Percentiles rank a stretch among this genome's conserved stretches.
These are phyloP conservation scores for Suillus alpinus DNA, from an alignment of 768 basidiomycete genomes.

Conservation along the genomic window DNA sequence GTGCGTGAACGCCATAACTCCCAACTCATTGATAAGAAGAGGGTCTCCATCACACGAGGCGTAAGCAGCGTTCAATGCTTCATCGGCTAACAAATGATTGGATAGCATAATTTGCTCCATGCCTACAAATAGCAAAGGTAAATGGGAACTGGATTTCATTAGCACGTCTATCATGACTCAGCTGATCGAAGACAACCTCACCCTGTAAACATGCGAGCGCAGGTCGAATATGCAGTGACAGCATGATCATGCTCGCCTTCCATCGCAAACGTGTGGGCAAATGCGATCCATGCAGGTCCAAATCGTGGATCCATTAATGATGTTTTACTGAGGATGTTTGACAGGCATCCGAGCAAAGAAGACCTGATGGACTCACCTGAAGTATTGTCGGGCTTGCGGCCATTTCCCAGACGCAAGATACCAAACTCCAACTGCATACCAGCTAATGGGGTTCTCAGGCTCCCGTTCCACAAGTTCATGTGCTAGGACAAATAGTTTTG, in stretches of 20 bases:
- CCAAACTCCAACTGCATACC: constrained; percentile 99
- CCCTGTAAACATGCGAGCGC: constrained; percentile 94
- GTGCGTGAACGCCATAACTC: constrained; percentile 88
- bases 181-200: constrained; percentile 33
- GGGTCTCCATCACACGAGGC: constrained; percentile 86
- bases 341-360: not conserved
- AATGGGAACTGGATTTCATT: constrained; percentile 75
- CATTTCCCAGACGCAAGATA: constrained; percentile 86
- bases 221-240: constrained; percentile 97
- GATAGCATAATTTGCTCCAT: constrained; percentile 97
- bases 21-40: constrained; percentile 86
- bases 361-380: constrained; percentile 61
- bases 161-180: not conserved
- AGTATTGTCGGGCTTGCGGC: constrained; percentile 89
- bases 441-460: constrained; percentile 89
- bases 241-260: constrained; percentile 99
- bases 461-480: constrained; percentile 95
- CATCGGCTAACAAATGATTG: constrained; percentile 78
- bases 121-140: constrained; percentile 93
- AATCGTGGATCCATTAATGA: constrained; percentile 96
- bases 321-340: constrained; percentile 66
- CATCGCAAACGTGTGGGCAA: constrained; percentile 94
- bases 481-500: constrained; percentile 91
- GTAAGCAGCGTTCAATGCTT: constrained; percentile 81
- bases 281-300: constrained; percentile 95